Base-by-base conservation (phyloP, 176 grass and related monocot species). In the Leersia perrieri region DNA sequence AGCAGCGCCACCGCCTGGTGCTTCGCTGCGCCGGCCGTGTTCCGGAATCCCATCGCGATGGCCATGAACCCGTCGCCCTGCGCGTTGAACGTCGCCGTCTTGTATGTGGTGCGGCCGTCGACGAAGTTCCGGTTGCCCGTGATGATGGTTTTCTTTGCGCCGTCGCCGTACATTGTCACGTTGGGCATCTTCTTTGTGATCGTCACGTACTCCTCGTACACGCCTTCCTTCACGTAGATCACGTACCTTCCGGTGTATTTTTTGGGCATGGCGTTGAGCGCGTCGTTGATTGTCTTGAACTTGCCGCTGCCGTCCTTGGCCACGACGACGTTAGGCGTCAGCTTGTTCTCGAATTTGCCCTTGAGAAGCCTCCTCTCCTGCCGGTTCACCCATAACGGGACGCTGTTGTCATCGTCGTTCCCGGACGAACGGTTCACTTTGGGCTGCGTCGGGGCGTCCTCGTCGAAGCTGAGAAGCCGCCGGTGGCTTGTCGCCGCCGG, bases 1-100 rank as follows among this genome's bases (percentile, higher is more conserved):
- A 91, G 83, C 27, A 98, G 83, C 7, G 92, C 95, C 88, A 98
- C 90, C 3, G 92, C 92, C 79, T 98, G 95, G 90, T 91, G 87
- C 86, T 98, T 98, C 51, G 73, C 68, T 11, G 92, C 42, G 12
- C 92, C 90, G 0, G 95, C 92, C 25, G 92, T 98, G 95, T 98
- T 98, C 63, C 85, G 77, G 88, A 98, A 98, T 3, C 83, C 90
- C 70, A 98, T 78, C 60, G 79, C 73, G 53, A 86, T 80, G 11
- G 27, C 88, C n/a, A 90, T 83, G 85, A 93, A 93, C 0, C 88
- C 76, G 35, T 90, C 76, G 20, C 88, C 91, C 1, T 67, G 14
- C 9, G 63, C 77, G 7, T 65, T 81, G 44, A 94, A 84, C 40
- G 88, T 94, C 32, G 88, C 74, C 7, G 85, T 88, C 35, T 84